These are phyloP conservation scores for Avena eriantha DNA, from an alignment of 176 grass and related monocot genomes.

Conservation along the genomic window DNA sequence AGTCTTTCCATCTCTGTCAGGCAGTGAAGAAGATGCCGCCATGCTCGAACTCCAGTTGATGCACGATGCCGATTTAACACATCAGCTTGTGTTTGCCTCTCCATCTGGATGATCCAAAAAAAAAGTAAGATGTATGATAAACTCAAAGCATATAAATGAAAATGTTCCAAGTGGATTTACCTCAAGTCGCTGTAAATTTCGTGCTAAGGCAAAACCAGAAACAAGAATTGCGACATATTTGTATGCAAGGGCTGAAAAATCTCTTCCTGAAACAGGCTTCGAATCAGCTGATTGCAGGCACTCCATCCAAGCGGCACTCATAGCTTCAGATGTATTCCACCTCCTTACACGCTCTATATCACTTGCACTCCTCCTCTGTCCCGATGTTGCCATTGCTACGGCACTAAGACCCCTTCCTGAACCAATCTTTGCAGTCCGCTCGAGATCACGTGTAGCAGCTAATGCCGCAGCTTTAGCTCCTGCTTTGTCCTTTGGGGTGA, in stretches of 20 bases:
- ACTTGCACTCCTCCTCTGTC: constrained; percentile 82
- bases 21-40: constrained; percentile 97
- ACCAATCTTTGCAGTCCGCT: constrained; percentile 93
- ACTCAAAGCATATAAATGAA: constrained; percentile 34
- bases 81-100: constrained; percentile 82
- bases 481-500: constrained; percentile 84
- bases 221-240: constrained; percentile 99
- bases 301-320: constrained; percentile 95
- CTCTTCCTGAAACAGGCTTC: constrained; percentile 77
- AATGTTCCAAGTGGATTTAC: constrained; percentile 55
- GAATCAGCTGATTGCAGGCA: constrained; percentile 86
- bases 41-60: constrained; percentile 80
- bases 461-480: constrained; percentile 87
- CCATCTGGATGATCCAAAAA: constrained; percentile 70
- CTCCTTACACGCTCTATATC: constrained; percentile 91
- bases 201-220: constrained; percentile 83
- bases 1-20: constrained; percentile 83
- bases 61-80: constrained; percentile 64
- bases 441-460: constrained; percentile 89
- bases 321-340: constrained; percentile 98
- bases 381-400: constrained; percentile 99
- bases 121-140: constrained; percentile 31
- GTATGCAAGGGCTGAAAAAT: constrained; percentile 93
- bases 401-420: constrained; percentile 96
- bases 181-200: constrained; percentile 89